These are phyloP conservation scores for Botryobasidium botryosum DNA, from an alignment of 768 basidiomycete genomes.

Conservation along the genomic window DNA sequence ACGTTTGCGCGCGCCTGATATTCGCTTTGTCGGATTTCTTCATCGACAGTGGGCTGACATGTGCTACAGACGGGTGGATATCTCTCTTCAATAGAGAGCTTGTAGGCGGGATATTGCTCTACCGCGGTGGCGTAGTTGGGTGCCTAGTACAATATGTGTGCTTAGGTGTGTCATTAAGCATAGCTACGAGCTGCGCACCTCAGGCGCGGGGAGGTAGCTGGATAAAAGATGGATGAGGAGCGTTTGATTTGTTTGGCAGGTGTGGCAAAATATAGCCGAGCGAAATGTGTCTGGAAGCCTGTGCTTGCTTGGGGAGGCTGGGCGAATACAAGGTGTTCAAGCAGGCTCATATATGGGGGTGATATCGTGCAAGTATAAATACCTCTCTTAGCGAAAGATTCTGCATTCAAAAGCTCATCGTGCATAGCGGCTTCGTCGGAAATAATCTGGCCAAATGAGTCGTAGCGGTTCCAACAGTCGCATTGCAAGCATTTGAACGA, in stretches of 20 bases:
- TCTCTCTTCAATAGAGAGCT: constrained; percentile 52
- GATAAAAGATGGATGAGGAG: constrained; percentile 73
- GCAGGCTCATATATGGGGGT: neutral
- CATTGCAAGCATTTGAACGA: constrained; percentile 13
- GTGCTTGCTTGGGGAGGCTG: constrained; percentile 55
- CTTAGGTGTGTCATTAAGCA: too few species aligned
- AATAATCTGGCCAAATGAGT: constrained; percentile 53
- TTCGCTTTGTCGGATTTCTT: constrained; percentile 60
- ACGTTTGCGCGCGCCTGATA: constrained; percentile 68
- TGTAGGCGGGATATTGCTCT: constrained; percentile 51
- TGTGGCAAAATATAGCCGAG: constrained; percentile 47
- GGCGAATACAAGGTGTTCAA: constrained; percentile 1
- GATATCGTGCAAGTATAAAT: neutral
- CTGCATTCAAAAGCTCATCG: constrained; percentile 50
- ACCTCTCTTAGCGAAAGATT: constrained; percentile 62
- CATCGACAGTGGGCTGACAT: constrained; percentile 67
- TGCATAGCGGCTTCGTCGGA: constrained; percentile 85
- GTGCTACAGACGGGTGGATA: constrained; percentile 75
- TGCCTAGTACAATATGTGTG: too few species aligned
- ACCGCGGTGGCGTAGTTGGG: constrained; percentile 52
- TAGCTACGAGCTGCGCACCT: constrained; percentile 36
- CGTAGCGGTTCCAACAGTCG: constrained; percentile 46
- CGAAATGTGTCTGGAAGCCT: constrained; percentile 43
- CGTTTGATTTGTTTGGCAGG: constrained; percentile 86
- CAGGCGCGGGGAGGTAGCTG: constrained; percentile 69